phyloP scores from a whole-genome alignment of 495 filamentous ascomycete species.

The Clavariopsis aquatica region DNA sequence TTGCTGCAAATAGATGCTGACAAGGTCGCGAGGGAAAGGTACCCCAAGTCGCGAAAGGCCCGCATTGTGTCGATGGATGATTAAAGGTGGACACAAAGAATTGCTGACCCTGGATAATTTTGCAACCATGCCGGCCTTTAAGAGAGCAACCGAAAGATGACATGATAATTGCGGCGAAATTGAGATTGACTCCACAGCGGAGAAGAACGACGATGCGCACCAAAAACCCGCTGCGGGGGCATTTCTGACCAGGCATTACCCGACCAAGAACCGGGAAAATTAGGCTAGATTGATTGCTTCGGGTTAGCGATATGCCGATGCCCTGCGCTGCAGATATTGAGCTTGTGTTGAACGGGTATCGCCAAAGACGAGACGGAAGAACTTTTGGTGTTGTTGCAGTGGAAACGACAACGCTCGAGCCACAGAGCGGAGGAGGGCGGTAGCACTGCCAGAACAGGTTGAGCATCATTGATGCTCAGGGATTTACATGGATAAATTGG shows the following conservation, averaged over 20 bases:
- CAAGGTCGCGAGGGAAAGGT: background rate
- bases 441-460: background rate
- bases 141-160: background rate
- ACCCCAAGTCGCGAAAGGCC: background rate
- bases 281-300: background rate
- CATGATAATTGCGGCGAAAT: background rate
- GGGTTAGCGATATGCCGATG: background rate
- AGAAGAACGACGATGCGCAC: conserved; percentile 8
- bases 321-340: background rate
- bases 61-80: background rate
- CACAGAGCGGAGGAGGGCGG: background rate
- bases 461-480: background rate
- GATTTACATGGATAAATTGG: background rate
- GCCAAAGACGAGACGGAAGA: background rate
- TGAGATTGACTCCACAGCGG: background rate
- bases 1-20: background rate
- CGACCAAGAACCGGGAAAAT: conserved; percentile 19
- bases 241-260: background rate
- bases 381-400: background rate
- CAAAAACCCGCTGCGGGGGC: background rate
- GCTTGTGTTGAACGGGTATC: background rate
- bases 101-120: background rate
- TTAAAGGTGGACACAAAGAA: background rate
- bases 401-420: background rate
- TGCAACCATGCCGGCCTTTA: background rate